Evolutionary conservation across 257 asterid species (phyloP).

Genomic region (Primulina huaijiensis): DNA sequence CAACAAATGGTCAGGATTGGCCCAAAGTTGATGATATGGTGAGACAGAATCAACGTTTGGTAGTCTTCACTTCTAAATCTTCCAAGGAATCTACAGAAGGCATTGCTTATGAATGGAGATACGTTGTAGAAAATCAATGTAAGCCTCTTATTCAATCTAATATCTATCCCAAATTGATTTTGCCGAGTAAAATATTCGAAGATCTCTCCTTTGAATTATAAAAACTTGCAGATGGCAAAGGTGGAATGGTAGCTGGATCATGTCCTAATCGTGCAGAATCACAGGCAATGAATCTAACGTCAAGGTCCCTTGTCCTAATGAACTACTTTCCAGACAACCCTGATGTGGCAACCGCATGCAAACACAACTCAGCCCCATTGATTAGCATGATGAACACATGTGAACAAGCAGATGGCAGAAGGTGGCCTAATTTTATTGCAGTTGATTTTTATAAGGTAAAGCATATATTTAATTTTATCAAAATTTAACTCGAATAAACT

Average conservation of each 20-base stretch:
- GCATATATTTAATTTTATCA: neutral
- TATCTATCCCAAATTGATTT: neutral
- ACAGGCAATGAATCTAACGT: constrained; percentile 52
- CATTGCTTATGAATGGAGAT: constrained; percentile 86
- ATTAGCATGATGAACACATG: constrained; percentile 76
- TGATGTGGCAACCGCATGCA: constrained; percentile 68
- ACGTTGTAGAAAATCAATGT: constrained; percentile 88
- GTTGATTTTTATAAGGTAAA: constrained; percentile 87
- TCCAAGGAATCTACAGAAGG: constrained; percentile 78
- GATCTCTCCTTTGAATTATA: constrained; percentile 13
- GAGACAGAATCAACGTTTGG: constrained; percentile 70
- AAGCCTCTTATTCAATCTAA: constrained; percentile 26
- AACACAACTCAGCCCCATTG: constrained; percentile 75
- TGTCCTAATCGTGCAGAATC: constrained; percentile 92
- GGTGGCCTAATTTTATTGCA: constrained; percentile 94
- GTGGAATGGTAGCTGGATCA: constrained; percentile 70
- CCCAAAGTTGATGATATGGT: constrained; percentile 87
- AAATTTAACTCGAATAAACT: neutral
- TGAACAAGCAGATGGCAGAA: constrained; percentile 58
- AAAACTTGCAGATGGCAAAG: constrained; percentile 73
- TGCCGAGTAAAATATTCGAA: constrained; percentile 13
- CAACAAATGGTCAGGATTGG: constrained; percentile 82
- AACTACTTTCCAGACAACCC: constrained; percentile 81
- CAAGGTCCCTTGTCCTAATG: constrained; percentile 80
- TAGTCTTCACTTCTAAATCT: constrained; percentile 85